Base-by-base conservation (phyloP, 108 stramenopile genomes). In the Mediolabrus comicus region DNA sequence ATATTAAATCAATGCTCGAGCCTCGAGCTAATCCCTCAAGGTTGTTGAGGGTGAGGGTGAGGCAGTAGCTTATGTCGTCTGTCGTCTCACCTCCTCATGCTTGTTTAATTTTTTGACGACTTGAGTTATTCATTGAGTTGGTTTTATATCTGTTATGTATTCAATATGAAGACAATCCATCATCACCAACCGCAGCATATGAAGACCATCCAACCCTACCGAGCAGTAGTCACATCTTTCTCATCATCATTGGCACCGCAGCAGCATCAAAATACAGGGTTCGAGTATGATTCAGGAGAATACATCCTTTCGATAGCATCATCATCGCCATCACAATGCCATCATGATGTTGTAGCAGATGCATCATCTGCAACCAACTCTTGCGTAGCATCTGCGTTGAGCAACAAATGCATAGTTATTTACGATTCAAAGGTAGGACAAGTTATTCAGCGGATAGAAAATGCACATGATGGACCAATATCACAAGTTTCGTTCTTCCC, bases 241-340 rank as follows among this genome's bases (percentile, higher is more conserved):
- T 79, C 77, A n/a, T 51, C 70, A 49, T 17, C 46, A 19, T 25
- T n/a, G 5, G 26, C 55, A 13, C 31, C 53, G 65, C 36, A 49
- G 0, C 34, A 53, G 29, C 52, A 25, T 3, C 69, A 65, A 8
- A 46, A 51, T 26, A 35, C 55, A 55, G 68, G 70, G 49, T 69
- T 68, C 26, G 67, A 79, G 16, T 79, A 79, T 46, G 70, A 79
- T 29, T 19, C 59, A 31, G 69, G 77, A 30, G 77, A 79, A 16
- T 79, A 79, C 54, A 65, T 79, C 56, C 65, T 79, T 19, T 77
- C 76, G 35, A 30, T 77, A 28, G 62, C 75, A 31, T 62, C 67
- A n/a, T n/a, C 60, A 24, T 1, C 10, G 0, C 28, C 27, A n/a
- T n/a, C n/a, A n/a, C n/a, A n/a, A n/a, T n/a, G n/a, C n/a, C n/a